Evolutionary conservation across 1,284 basidiomycete genomes (phyloP).

Genomic region (Naganishia sp.): DNA sequence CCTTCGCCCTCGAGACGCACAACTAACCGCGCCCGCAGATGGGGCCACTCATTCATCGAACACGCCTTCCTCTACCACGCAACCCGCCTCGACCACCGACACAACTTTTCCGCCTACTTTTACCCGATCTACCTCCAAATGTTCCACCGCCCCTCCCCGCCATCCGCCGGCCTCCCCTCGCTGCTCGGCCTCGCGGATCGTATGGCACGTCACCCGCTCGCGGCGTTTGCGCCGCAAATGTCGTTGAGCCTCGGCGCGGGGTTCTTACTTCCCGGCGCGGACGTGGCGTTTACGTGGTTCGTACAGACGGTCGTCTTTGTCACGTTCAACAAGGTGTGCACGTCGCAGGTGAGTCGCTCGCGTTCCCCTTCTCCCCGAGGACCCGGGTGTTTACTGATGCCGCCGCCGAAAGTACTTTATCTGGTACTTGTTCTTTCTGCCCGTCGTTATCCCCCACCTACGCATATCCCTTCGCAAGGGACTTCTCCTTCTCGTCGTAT

Average conservation of each 20-base stretch:
- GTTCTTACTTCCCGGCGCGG: conserved; percentile 47
- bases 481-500: conserved; percentile 60
- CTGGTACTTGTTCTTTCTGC: conserved; percentile 92
- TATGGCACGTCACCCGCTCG: conserved; percentile 45
- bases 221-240: conserved; percentile 56
- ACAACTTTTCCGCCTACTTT: conserved; percentile 98
- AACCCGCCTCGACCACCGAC: conserved; percentile 86
- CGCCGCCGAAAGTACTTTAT: conserved; percentile 80
- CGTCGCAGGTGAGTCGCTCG: conserved; percentile 71
- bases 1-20: too few species aligned
- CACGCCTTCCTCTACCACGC: conserved; percentile 94
- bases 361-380: conserved; percentile 5
- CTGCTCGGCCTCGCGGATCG: background rate
- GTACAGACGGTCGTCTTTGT: conserved; percentile 90
- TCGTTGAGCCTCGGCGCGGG: conserved; percentile 41
- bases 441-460: conserved; percentile 72
- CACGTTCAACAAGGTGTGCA: conserved; percentile 97
- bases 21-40: conserved; percentile 58
- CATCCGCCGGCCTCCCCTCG: conserved; percentile 50
- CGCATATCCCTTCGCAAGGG: conserved; percentile 58
- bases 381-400: background rate
- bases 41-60: conserved; percentile 88
- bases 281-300: conserved; percentile 79
- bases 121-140: conserved; percentile 80
- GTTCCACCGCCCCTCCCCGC: conserved; percentile 29